A percentile compares a stretch with the other conserved stretches of the same genome.
phyloP scores from a whole-genome alignment of 805 yeast species.

The Hanseniaspora mollemarum region DNA sequence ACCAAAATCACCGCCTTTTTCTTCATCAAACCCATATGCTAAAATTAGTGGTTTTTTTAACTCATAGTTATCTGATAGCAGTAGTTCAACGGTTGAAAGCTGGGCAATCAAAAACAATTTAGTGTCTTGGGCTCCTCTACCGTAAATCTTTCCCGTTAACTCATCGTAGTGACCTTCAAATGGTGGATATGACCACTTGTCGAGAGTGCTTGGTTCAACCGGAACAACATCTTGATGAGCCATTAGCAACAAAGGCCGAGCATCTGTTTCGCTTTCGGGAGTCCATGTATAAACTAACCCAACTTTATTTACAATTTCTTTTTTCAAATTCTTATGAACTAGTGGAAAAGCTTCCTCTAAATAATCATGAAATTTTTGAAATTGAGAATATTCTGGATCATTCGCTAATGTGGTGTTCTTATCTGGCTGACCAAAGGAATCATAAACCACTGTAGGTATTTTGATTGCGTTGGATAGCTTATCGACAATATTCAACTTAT shows the following conservation, averaged over 20 bases:
- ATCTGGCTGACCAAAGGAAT: conserved; percentile 34
- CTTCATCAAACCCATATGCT: conserved; percentile 70
- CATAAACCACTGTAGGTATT: conserved; percentile 55
- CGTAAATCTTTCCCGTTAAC: conserved; percentile 38
- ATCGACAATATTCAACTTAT: conserved; percentile 31
- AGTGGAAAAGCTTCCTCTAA: conserved; percentile 30
- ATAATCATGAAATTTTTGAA: conserved; percentile 32
- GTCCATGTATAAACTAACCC: conserved; percentile 52
- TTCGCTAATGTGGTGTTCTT: conserved; percentile 8
- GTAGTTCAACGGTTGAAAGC: conserved; percentile 44
- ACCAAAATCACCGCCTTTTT: conserved; percentile 51
- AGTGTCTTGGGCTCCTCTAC: conserved; percentile 62
- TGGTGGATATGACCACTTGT: conserved; percentile 53
- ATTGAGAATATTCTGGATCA: conserved; percentile 30
- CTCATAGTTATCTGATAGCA: conserved; percentile 35
- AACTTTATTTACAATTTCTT: conserved; percentile 45
- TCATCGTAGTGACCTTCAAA: conserved; percentile 58
- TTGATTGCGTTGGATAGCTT: conserved; percentile 48
- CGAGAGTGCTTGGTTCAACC: conserved; percentile 42
- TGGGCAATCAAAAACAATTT: conserved; percentile 51
- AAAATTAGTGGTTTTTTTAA: conserved; percentile 49
- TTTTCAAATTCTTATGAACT: conserved; percentile 35
- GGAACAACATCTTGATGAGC: conserved; percentile 78
- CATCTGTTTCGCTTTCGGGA: conserved; percentile 36
- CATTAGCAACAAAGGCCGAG: conserved; percentile 53